Evolutionary conservation across 2,329 filamentous ascomycete species (phyloP).

Genomic region (Biscogniauxia mediterranea): DNA sequence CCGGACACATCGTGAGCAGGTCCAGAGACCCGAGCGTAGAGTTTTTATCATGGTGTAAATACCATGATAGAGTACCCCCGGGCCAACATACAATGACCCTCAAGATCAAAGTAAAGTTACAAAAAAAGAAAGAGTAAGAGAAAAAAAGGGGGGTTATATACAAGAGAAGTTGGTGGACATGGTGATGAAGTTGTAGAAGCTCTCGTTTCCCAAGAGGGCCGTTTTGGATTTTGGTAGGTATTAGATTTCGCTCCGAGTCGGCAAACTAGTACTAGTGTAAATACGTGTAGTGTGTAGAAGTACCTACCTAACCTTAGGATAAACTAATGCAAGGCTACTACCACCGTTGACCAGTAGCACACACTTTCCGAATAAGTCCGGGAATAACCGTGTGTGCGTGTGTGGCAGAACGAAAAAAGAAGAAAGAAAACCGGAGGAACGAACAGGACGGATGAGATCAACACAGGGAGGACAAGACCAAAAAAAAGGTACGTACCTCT

Average conservation of each 20-base stretch:
- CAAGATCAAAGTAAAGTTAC: slow-evolving; percentile 4
- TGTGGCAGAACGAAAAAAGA: not conserved
- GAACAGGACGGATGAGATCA: not conserved
- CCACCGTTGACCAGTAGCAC: too few relatives aligned
- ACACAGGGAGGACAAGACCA: not conserved
- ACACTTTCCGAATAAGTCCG: slow-evolving; percentile 14
- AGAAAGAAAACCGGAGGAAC: not conserved
- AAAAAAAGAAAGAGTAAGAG: not conserved
- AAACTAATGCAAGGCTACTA: not conserved
- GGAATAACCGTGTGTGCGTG: slow-evolving; percentile 15
- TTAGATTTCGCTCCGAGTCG: too few relatives aligned
- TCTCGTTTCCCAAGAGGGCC: not conserved
- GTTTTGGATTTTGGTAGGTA: too few relatives aligned
- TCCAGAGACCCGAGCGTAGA: slow-evolving; percentile 50
- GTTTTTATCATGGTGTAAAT: slow-evolving; percentile 38
- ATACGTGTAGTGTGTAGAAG: too few relatives aligned
- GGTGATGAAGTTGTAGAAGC: not conserved
- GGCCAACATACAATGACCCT: not conserved
- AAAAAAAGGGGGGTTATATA: not conserved
- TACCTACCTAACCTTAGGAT: too few relatives aligned
- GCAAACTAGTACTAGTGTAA: too few relatives aligned
- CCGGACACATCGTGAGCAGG: slow-evolving; percentile 59
- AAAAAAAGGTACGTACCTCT: slow-evolving; percentile 6
- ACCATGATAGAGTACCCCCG: slow-evolving; percentile 16
- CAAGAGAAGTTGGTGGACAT: not conserved